phyloP scores from a whole-genome alignment of 345 rosid genomes.

The Citrus glauca region DNA sequence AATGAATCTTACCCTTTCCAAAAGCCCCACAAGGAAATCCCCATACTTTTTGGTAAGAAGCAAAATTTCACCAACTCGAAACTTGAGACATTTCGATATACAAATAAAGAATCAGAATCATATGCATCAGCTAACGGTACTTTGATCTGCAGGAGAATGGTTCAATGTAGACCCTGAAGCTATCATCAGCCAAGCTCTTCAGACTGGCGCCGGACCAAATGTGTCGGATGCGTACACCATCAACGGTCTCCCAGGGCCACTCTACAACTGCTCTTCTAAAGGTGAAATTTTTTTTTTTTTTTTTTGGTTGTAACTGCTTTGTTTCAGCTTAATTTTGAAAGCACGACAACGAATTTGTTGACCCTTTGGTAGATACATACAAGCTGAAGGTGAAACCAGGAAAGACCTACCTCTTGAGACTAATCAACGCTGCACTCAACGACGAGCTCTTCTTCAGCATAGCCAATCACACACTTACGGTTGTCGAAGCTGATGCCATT shows the following conservation, averaged over 20 bases:
- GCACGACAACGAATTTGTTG: too few relatives aligned
- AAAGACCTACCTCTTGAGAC: constrained; percentile 43
- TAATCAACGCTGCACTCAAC: constrained; percentile 59
- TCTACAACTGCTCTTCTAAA: constrained; percentile 59
- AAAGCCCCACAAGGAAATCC: constrained; percentile 58
- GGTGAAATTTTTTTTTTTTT: constrained; percentile 12
- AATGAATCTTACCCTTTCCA: constrained; percentile 48
- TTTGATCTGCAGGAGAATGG: constrained; percentile 55
- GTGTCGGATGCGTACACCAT: constrained; percentile 62
- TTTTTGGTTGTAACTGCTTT: not conserved
- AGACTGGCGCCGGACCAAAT: constrained; percentile 52
- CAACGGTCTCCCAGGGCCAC: constrained; percentile 60
- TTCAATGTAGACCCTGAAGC: constrained; percentile 54
- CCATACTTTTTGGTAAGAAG: constrained; percentile 44
- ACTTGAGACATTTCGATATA: not conserved
- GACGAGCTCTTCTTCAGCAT: constrained; percentile 57
- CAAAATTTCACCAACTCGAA: not conserved
- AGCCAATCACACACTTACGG: constrained; percentile 39
- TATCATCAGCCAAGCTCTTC: constrained; percentile 49
- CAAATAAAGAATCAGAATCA: not conserved
- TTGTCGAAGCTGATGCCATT: constrained; percentile 40
- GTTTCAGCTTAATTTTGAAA: not conserved
- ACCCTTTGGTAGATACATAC: constrained; percentile 28
- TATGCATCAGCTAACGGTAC: not conserved
- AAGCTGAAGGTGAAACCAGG: constrained; percentile 49